phyloP scores from a whole-genome alignment of 1,284 basidiomycete species.

The Cystobasidium slooffiae region DNA sequence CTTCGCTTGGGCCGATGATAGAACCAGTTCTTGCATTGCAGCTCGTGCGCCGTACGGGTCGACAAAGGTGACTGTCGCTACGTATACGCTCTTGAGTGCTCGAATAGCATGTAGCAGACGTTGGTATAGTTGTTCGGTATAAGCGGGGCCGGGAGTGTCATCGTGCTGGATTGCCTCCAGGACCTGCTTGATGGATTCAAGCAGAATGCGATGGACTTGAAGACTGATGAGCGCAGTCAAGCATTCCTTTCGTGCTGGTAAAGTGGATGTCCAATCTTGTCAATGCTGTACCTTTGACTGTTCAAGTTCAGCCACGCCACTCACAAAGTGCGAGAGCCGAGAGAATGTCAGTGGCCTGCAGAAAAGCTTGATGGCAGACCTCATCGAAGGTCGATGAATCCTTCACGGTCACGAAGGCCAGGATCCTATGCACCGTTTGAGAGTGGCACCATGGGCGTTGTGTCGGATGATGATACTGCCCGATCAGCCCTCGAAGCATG shows the following conservation, averaged over 20 bases:
- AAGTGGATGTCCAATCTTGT: neutral
- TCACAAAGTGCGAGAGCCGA: slow-evolving; percentile 30
- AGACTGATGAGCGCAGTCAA: slow-evolving; percentile 16
- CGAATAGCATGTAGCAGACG: slow-evolving; percentile 33
- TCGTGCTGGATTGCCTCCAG: neutral
- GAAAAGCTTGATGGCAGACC: slow-evolving; percentile 2
- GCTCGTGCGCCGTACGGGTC: slow-evolving; percentile 39
- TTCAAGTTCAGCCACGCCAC: neutral
- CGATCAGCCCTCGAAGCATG: slow-evolving; percentile 12
- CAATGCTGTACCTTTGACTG: neutral
- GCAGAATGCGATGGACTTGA: slow-evolving; percentile 6
- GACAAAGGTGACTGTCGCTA: slow-evolving; percentile 46
- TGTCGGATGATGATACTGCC: no score
- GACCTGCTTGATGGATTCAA: neutral
- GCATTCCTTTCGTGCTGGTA: slow-evolving; percentile 34
- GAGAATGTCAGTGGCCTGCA: slow-evolving; percentile 21
- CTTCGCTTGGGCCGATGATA: slow-evolving; percentile 20
- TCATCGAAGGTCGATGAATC: neutral
- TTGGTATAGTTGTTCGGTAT: neutral
- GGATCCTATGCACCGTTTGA: neutral
- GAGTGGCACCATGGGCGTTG: neutral
- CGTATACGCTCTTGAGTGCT: slow-evolving; percentile 47
- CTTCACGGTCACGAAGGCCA: slow-evolving; percentile 2
- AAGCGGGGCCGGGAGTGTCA: neutral
- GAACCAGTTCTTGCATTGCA: slow-evolving; percentile 12